Conservation (phyloP, 2,329 filamentous ascomycete genomes). For the Nemania sp. region DNA sequence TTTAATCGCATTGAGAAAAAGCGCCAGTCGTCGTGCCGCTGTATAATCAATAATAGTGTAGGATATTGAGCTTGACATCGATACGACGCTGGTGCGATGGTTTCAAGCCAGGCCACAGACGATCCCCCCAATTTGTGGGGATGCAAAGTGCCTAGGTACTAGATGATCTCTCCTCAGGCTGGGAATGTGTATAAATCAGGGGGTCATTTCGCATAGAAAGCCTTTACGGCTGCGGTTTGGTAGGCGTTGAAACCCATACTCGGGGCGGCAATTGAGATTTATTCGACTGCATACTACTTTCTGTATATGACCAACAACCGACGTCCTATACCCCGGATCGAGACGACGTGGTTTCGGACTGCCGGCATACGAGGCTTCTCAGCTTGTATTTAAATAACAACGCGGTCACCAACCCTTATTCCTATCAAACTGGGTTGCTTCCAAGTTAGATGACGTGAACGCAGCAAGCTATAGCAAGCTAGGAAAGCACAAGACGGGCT, state of each 20-base stretch:
- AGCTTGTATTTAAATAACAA: background rate
- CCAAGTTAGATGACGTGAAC: background rate
- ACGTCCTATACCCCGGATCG: background rate
- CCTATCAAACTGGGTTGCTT: background rate
- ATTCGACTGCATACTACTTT: conserved; percentile 25
- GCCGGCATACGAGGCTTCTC: background rate
- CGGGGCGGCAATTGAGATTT: conserved; percentile 38
- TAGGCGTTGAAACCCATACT: conserved; percentile 41
- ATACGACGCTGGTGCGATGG: conserved; percentile 29
- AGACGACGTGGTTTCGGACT: background rate
- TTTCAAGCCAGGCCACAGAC: conserved; percentile 30
- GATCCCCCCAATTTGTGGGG: conserved; percentile 30
- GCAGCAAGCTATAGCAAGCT: too few species aligned
- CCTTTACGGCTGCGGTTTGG: conserved; percentile 38
- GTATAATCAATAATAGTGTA: conserved; percentile 37
- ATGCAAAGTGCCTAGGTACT: conserved; percentile 45
- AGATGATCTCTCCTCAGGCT: conserved; percentile 59
- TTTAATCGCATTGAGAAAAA: background rate
- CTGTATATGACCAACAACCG: conserved; percentile 9
- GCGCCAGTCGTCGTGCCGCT: conserved; percentile 8
- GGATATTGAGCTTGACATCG: conserved; percentile 35
- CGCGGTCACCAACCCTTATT: background rate
- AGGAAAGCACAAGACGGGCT: too few species aligned
- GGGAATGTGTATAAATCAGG: conserved; percentile 56
- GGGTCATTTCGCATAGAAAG: conserved; percentile 51